Evolutionary conservation across 2,329 filamentous ascomycete species (phyloP), one percentile per base, ranked within the genome.

Genomic region (Aspergillus chevalieri): DNA sequence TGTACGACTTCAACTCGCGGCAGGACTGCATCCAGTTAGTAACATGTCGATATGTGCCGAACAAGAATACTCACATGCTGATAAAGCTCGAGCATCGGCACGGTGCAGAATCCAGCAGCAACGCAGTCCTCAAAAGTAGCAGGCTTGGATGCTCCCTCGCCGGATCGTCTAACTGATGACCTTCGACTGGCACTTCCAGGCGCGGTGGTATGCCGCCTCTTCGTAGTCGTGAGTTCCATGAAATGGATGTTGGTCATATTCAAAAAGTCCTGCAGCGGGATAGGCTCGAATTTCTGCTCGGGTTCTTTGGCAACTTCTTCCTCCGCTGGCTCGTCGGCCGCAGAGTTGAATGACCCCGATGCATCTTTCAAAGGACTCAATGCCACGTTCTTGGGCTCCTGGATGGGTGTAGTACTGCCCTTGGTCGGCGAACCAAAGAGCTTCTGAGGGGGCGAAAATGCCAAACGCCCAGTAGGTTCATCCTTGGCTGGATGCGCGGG

Each of bases 221-320:
- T 97, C 1, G 91, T 96, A 0, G 92, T 95, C n/a, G 86, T 95
- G 45, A 98, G 77, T 65, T 98, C 93, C 87, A 98, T 96, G 72
- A 98, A 98, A 47, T 91, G 88, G 61, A 98, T 95, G 51, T 89
- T 94, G 2, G 92, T 96, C 83, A 95, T 84, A 54, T 94, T 89
- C 42, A 98, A 74, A 70, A 98, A 98, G 47, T 95, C 87, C 59
- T 95, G 89, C 3, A 98, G 77, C 43, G 91, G 86, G 47, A 95
- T 90, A 19, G 78, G 76, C n/a, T 82, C 78, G 5, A 74, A 66
- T 43, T 77, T 56, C n/a, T 76, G 72, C 50, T 78, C 68, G 22
- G 66, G 61, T 2, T 55, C 50, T 21, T 75, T 74, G 14, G 12
- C 6, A n/a, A 44, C 42, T 15, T 79, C 77, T 7, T 72, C 67